Base-by-base conservation (phyloP, 2,329 filamentous ascomycete genomes). In the Colletotrichum tropicale region DNA sequence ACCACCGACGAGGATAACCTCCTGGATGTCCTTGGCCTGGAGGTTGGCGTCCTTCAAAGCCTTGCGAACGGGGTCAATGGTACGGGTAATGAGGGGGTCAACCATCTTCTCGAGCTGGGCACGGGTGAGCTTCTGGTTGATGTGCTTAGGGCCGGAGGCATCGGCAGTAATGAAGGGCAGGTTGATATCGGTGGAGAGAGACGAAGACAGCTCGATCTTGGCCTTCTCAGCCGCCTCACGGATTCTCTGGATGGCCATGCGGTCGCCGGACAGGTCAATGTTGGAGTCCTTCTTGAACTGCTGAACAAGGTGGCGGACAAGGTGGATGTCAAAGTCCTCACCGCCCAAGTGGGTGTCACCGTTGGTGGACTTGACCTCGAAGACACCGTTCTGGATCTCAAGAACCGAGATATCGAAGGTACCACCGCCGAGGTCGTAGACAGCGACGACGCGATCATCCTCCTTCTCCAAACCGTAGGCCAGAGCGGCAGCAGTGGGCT, bases 351-450 rank as follows among this genome's bases (percentile, higher is more conserved):
- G 96, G 79, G 96, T 98, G 86, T 98, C 96, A 93, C 96, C 96
- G 87, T 98, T 98, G 89, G 96, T 98, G 21, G 96, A 98, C 92
- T 98, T 98, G 87, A 98, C 96, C 90, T 98, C 96, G 86, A 98
- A 98, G 72, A 98, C 96, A 86, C 96, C 96, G 87, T 96, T 96
- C 89, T 98, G 96, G 84, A 98, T 98, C 89, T 98, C 96, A 18
- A 98, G 94, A 78, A 98, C 93, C 78, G 96, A 98, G 87, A 98
- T 98, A 95, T 98, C 96, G 88, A 98, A 98, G 81, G 96, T 98
- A 92, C 96, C 96, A 92, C 96, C 96, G 89, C 96, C 96, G 82
- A 98, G 92, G 94, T 98, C 96, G 90, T 98, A 98, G 85, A 98
- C 96, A 81, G 96, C 96, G 82, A 98, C 94, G 77, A 98, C 89